Base-by-base conservation (phyloP, 2,329 filamentous ascomycete species). In the Xylariomycetidae sp. region DNA sequence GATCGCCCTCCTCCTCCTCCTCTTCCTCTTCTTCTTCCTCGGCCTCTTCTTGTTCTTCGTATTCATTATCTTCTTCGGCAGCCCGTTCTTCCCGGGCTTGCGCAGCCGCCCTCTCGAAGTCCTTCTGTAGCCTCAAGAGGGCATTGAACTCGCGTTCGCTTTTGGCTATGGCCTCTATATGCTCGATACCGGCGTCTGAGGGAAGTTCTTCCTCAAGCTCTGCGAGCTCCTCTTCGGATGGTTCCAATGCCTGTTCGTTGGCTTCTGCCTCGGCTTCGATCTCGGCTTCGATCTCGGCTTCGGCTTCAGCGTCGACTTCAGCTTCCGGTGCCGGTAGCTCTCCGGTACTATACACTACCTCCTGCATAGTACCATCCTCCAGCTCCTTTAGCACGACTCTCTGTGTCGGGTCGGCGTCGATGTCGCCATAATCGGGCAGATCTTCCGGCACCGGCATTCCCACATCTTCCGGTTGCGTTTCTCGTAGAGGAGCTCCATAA, bases 361-460 rank as follows among this genome's bases (percentile, higher is more conserved):
- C 78, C 52, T 86, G 78, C 4, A 78, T 61, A 6, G 63, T 56
- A 3, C 81, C 81, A 36, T 72, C 61, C 10, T 70, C 65, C 0
- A 68, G 67, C 47, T 77, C 65, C 42, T 68, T 67, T 31, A 84
- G 47, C 12, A 85, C 46, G 1, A 67, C 56, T 48, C 65, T 67
- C 46, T 59, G 61, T 31, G 25, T 47, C 47, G 15, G 17, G 33
- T 82, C 74, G 1, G 71, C 67, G 20, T 68, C 78, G 32, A 95
- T 59, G 47, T 85, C 76, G 20, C 72, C 79, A n/a, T n/a, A n/a
- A 19, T 77, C 74, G 0, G 89, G 89, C 16, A 95, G 60, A 0
- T 72, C 79, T 50, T 92, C 80, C 7, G 76, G 76, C 19, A 86
- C 86, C 6, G 81, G 63, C 9, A 67, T 64, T 53, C 86, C 82